Percentiles rank a stretch among this genome's conserved stretches.
phyloP scores from a whole-genome alignment of 345 rosid species.

The Arabis alpina region DNA sequence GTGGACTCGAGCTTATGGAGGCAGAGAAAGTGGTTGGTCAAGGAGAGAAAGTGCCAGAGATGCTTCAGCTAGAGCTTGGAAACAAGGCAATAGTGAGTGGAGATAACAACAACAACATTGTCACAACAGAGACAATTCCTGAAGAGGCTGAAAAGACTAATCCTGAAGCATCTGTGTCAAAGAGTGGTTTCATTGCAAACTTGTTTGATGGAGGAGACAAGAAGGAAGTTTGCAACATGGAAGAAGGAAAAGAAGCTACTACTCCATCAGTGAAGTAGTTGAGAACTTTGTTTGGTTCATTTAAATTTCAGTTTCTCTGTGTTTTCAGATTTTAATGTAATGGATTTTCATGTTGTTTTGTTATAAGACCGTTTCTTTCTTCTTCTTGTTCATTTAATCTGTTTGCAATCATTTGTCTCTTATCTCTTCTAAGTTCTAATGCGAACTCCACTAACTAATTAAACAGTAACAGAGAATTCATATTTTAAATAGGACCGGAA shows the following conservation, averaged over 20 bases:
- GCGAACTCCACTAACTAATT: too few relatives aligned
- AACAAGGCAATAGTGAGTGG: constrained; percentile 36
- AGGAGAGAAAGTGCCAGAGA: constrained; percentile 38
- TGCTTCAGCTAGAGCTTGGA: constrained; percentile 43
- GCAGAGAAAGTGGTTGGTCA: constrained; percentile 17
- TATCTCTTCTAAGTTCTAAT: too few relatives aligned
- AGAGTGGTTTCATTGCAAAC: constrained; percentile 33
- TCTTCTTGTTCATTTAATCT: too few relatives aligned
- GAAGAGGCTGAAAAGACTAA: too few relatives aligned
- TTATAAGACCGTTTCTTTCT: too few relatives aligned
- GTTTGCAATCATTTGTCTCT: too few relatives aligned
- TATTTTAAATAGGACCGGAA: too few relatives aligned
- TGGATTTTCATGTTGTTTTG: too few relatives aligned
- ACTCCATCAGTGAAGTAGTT: constrained; percentile 20
- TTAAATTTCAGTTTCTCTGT: background rate
- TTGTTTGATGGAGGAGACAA: constrained; percentile 32
- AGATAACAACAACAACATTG: background rate
- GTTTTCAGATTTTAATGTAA: too few relatives aligned
- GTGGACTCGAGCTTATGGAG: constrained; percentile 38
- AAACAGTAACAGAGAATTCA: too few relatives aligned
- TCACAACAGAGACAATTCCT: background rate
- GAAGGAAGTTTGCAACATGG: constrained; percentile 10
- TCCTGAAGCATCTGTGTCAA: background rate
- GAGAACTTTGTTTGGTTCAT: background rate
- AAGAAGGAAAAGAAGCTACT: constrained; percentile 22